These are phyloP conservation scores for Talaromyces wortmannii DNA, from an alignment of 495 filamentous ascomycete species.

Conservation along the genomic window DNA sequence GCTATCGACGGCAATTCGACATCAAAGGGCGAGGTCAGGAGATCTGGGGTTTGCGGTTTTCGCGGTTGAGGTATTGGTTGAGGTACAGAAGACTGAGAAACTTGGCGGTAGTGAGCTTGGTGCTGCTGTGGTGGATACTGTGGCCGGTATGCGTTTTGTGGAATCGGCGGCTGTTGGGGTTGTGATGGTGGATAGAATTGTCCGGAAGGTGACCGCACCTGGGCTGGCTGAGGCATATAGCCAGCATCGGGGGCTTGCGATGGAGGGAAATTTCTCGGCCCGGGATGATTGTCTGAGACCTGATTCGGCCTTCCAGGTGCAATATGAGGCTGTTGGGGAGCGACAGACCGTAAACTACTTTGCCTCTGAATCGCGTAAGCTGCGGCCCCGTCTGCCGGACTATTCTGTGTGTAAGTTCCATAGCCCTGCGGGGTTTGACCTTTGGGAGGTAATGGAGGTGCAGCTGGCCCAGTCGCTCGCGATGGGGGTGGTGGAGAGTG, in stretches of 20 bases:
- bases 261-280: background rate
- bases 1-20: constrained; percentile 54
- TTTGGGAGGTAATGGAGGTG: constrained; percentile 37
- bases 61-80: background rate
- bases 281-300: background rate
- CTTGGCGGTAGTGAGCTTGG: background rate
- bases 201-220: background rate
- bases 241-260: background rate
- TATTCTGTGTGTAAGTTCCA: background rate
- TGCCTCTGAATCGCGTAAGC: background rate
- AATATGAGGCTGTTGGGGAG: constrained; percentile 1
- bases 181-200: constrained; percentile 12
- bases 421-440: constrained; percentile 11
- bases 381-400: background rate
- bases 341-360: background rate
- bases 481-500: constrained; percentile 26
- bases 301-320: constrained; percentile 2
- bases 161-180: constrained; percentile 9
- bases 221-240: background rate
- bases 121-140: constrained; percentile 1
- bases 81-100: constrained; percentile 4
- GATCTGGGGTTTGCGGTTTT: constrained; percentile 52
- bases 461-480: constrained; percentile 24
- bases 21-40: constrained; percentile 65
- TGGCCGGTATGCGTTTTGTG: background rate